Conservation (phyloP, 495 filamentous ascomycete species). For the Thermothielavioides terrestris region DNA sequence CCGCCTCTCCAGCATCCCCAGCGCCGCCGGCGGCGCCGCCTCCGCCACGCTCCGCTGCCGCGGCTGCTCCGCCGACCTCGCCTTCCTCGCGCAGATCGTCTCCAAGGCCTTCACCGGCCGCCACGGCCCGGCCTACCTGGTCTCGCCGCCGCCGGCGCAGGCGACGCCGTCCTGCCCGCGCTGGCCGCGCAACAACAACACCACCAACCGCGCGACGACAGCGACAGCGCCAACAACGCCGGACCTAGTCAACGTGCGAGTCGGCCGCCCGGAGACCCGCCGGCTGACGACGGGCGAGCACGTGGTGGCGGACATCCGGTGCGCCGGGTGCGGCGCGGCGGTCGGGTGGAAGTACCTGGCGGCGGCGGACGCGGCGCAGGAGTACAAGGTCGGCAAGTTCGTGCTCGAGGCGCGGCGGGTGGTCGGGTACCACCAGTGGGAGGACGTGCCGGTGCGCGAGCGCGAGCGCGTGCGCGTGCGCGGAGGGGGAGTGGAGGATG, state of each 20-base stretch:
- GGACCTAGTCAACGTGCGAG: conserved; percentile 39
- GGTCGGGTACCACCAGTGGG: conserved; percentile 58
- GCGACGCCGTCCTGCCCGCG: conserved; percentile 8
- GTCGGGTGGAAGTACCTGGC: conserved; percentile 93
- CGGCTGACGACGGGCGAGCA: conserved; percentile 73
- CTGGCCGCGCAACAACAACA: conserved; percentile 20
- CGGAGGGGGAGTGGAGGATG: neutral
- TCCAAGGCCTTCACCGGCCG: conserved; percentile 89
- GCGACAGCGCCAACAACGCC: conserved; percentile 17
- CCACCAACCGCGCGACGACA: conserved; percentile 3
- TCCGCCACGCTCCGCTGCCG: conserved; percentile 58
- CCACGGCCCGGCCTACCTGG: conserved; percentile 88
- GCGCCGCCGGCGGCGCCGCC: too few relatives aligned
- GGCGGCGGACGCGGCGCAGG: conserved; percentile 70
- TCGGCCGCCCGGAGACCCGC: conserved; percentile 51
- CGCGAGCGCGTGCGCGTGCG: too few relatives aligned
- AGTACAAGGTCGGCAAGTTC: conserved; percentile 93
- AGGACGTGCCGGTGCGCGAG: too few relatives aligned
- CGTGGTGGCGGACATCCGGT: conserved; percentile 51
- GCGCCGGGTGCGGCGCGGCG: conserved; percentile 49
- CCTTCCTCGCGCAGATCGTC: conserved; percentile 69
- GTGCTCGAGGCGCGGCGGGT: conserved; percentile 84
- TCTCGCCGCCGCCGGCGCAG: conserved; percentile 44
- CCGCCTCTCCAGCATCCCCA: conserved; percentile 26
- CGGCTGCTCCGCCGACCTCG: conserved; percentile 65